phyloP scores from a whole-genome alignment of 73 alveolate species.

The Tetrahymena elliotti region DNA sequence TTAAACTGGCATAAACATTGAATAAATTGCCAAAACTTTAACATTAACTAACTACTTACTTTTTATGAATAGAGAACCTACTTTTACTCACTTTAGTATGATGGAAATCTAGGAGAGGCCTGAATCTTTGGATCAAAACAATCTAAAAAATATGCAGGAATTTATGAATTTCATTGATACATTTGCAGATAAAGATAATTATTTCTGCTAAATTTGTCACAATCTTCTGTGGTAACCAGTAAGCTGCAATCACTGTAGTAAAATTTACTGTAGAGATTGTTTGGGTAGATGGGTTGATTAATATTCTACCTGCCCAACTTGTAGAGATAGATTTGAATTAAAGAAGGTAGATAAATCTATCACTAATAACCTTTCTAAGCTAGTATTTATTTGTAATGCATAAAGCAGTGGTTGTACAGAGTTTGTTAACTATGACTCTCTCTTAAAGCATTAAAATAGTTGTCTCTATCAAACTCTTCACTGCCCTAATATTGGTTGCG shows the following conservation, averaged over 20 bases:
- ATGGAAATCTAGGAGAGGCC: background rate
- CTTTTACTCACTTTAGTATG: background rate
- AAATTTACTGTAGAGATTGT: background rate
- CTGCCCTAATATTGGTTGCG: background rate
- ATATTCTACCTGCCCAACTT: background rate
- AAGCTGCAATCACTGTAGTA: background rate
- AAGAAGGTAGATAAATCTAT: background rate
- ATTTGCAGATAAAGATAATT: background rate
- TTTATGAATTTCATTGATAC: background rate
- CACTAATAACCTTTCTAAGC: background rate
- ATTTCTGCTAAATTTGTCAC: background rate
- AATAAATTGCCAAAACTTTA: background rate
- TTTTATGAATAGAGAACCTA: background rate
- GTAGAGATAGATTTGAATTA: background rate
- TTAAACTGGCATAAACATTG: background rate
- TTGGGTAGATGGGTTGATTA: background rate
- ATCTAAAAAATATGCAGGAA: background rate
- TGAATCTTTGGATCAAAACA: background rate
- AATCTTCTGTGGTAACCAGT: background rate
- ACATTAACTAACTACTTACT: background rate
- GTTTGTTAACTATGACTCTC: background rate
- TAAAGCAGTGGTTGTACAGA: background rate
- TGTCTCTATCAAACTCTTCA: background rate
- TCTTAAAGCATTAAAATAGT: background rate
- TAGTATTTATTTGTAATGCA: background rate